These are phyloP conservation scores for Volvox africanus DNA, from an alignment of 139 green algal species.

Conservation along the genomic window DNA sequence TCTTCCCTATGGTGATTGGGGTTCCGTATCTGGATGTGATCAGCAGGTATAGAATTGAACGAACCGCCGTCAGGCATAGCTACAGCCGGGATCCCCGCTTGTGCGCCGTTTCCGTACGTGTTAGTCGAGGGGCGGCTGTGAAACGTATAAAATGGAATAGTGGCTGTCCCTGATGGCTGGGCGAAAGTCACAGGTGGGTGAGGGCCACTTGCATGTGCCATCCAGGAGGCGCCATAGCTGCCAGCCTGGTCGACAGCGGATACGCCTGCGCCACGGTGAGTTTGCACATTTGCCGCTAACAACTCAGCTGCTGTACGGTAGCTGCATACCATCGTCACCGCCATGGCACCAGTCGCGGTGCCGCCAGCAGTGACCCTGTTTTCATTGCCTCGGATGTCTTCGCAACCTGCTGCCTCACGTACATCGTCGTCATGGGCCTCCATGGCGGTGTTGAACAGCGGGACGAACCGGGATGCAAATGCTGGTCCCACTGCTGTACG, in stretches of 20 bases:
- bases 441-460: not conserved
- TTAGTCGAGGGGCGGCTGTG: too few species aligned
- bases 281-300: not conserved
- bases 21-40: too few species aligned
- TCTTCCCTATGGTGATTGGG: too few species aligned
- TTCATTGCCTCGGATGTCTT: not conserved
- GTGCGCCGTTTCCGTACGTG: too few species aligned
- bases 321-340: not conserved
- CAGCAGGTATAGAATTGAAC: too few species aligned
- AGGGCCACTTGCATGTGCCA: too few species aligned
- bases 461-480: not conserved
- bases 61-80: too few species aligned
- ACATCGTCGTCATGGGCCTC: not conserved
- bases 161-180: too few species aligned
- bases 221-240: too few species aligned
- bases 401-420: not conserved
- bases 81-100: too few species aligned
- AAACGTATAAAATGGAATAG: too few species aligned
- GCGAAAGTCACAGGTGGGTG: too few species aligned
- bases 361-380: not conserved
- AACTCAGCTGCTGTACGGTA: conserved; percentile 18
- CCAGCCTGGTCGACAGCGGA: not conserved
- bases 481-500: not conserved
- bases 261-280: not conserved
- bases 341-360: not conserved